Base-by-base conservation (phyloP, 2,329 filamentous ascomycete genomes). In the Colletotrichum gloeosporioides region DNA sequence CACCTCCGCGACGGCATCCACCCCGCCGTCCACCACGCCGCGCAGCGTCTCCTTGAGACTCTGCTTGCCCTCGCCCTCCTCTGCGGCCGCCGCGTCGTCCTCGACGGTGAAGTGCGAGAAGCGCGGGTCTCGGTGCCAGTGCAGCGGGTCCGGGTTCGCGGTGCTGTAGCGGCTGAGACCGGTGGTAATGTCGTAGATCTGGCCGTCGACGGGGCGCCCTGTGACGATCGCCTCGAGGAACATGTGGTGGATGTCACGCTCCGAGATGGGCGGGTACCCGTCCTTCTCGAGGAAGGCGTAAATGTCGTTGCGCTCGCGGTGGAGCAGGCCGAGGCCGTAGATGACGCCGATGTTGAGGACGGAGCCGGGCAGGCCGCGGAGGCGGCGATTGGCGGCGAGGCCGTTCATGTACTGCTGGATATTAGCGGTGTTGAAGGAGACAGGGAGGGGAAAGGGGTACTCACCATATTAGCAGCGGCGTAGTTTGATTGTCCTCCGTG, bases 101-200 rank as follows among this genome's bases (percentile, higher is more conserved):
- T 78, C 75, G 5, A 80, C 32, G 1, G 80, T 83, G 55, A 82
- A 85, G 77, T 89, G 87, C 12, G 83, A 83, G 78, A 88, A 88
- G 1, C 86, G 83, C 2, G 85, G 84, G 77, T 89, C 87, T 6
- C 75, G 75, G 64, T 88, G 86, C 87, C 87, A 89, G 75, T 84
- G 83, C 67, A 87, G 79, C 7, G 81, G 82, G 6, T 83, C 79
- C 1, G 80, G 73, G 32, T 78, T 75, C 22, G 81, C 77, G 10
- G 81, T 80, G 9, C 78, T 78, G 79, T 83, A 88, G 5, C 87
- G 83, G n/a, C 82, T 81, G 55, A 83, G 55, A 4, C 80, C 82
- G 7, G 80, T 79, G 4, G 77, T 79, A 27, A 83, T 77, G 44
- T 77, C 75, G 66, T 77, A 77, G 16, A 77, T 67, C 62, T 77